Evolutionary conservation across 139 green algal genomes (phyloP).

Genomic region (Chlorella vulgaris): DNA sequence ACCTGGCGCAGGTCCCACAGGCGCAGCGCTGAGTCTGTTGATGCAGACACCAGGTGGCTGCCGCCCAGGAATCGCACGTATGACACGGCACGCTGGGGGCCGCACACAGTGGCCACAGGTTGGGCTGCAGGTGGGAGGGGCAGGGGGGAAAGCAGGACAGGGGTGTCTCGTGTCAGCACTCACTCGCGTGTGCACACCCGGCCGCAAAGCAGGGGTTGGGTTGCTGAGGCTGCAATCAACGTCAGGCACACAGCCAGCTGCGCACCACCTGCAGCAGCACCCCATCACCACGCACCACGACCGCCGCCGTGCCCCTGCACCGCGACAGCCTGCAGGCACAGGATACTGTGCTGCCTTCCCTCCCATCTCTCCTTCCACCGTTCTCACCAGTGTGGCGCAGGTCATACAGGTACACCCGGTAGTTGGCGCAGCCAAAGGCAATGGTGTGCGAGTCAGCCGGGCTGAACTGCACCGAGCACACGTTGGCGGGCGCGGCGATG

Average conservation of each 20-base stretch:
- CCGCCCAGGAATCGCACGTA: constrained; percentile 75
- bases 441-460: constrained; percentile 60
- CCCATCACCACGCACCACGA: not conserved
- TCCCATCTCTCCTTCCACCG: no score
- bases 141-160: not conserved
- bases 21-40: constrained; percentile 67
- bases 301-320: not conserved
- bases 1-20: constrained; percentile 50
- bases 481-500: constrained; percentile 69
- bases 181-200: no score
- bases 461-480: constrained; percentile 77
- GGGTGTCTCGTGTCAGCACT: no score
- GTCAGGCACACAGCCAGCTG: not conserved
- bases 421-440: constrained; percentile 76
- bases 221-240: no score
- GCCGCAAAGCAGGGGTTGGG: no score
- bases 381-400: constrained; percentile 37
- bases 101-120: constrained; percentile 50
- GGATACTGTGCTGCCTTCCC: no score
- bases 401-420: constrained; percentile 78
- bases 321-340: no score
- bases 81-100: constrained; percentile 70
- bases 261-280: not conserved
- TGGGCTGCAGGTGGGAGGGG: not conserved
- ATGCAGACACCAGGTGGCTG: constrained; percentile 64